phyloP scores from a whole-genome alignment of 75 land plant species.

The Pinus albicaulis region DNA sequence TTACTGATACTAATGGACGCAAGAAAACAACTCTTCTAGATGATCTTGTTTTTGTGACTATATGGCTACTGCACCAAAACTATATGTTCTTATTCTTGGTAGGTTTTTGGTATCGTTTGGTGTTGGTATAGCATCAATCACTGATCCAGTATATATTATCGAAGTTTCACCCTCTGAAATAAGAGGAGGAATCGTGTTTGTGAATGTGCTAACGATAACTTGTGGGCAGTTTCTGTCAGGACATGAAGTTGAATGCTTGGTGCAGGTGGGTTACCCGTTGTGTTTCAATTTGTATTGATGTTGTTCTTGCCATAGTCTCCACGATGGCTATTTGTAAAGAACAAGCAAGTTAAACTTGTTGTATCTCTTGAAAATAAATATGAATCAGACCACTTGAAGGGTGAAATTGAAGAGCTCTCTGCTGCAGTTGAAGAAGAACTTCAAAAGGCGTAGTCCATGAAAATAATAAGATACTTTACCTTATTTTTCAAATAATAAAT shows the following conservation, averaged over 20 bases:
- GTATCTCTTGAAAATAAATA: too few species aligned
- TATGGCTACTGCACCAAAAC: slow-evolving; percentile 80
- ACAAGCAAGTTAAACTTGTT: too few species aligned
- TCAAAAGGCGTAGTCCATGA: slow-evolving; percentile 3
- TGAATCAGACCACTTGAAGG: too few species aligned
- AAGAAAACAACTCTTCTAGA: slow-evolving; percentile 75
- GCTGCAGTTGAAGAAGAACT: too few species aligned
- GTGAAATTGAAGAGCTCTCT: too few species aligned
- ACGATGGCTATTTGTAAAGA: slow-evolving; percentile 79
- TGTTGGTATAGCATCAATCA: slow-evolving; percentile 84
- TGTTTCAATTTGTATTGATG: slow-evolving; percentile 65
- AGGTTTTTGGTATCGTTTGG: slow-evolving; percentile 76
- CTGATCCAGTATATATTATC: slow-evolving; percentile 90
- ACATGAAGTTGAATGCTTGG: slow-evolving; percentile 96
- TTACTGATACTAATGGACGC: slow-evolving; percentile 80
- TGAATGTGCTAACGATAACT: slow-evolving; percentile 84
- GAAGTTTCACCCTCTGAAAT: too few species aligned
- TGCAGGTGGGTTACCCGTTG: slow-evolving; percentile 66
- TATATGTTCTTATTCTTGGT: slow-evolving; percentile 73
- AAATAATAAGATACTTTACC: slow-evolving; percentile 26
- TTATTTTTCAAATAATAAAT: slow-evolving; percentile 70
- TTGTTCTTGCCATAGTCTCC: slow-evolving; percentile 79
- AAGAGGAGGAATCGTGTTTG: slow-evolving; percentile 76
- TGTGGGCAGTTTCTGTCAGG: slow-evolving; percentile 89
- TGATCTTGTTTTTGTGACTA: slow-evolving; percentile 60